Base-by-base conservation (phyloP, 805 yeast species). In the Zygosaccharomyces pseudorouxii region DNA sequence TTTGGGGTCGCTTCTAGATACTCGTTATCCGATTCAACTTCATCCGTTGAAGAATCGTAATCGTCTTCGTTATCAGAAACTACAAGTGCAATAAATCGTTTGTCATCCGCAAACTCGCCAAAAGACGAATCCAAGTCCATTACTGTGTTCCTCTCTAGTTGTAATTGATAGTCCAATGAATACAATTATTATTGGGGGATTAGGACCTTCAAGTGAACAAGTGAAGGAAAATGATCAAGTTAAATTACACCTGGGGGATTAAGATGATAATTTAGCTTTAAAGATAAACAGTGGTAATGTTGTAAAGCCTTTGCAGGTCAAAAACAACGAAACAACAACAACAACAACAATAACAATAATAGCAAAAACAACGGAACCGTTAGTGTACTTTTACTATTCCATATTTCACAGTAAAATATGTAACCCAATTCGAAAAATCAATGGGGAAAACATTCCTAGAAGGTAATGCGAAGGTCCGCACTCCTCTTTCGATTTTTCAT, bases 21-120 rank as follows among this genome's bases (percentile, higher is more conserved):
- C 16, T 33, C 37, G 16, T 33, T 14, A 14, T 33, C 19, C 18
- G 45, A 9, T 8, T n/a, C 47, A 28, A 19, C 39, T 37, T 45
- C 44, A 18, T 48, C 50, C 9, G 45, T 49, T n/a, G 52, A 49
- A 2, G 57, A 56, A 38, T 51, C 49, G 28, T 54, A 54, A 40
- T 57, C 64, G 40, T 63, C 67, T 14, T 61, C 67, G 25, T 63
- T 47, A 48, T 62, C 68, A 8, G 68, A 60, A 5, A 64, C 63
- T 16, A 58, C 67, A 31, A 65, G 47, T 1, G 70, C 68, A 35
- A 65, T 62, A 41, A 62, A 63, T 45, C 59, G 59, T 37, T 55
- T 57, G 10, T 54, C 57, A 29, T 52, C 54, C 8, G 51, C 39
- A 28, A 51, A 50, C 29, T 56, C 64, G 29, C 58, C 68, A 41